Evolutionary conservation across 106 monocot genomes (phyloP).

Genomic region (Dioscorea dumetorum): DNA sequence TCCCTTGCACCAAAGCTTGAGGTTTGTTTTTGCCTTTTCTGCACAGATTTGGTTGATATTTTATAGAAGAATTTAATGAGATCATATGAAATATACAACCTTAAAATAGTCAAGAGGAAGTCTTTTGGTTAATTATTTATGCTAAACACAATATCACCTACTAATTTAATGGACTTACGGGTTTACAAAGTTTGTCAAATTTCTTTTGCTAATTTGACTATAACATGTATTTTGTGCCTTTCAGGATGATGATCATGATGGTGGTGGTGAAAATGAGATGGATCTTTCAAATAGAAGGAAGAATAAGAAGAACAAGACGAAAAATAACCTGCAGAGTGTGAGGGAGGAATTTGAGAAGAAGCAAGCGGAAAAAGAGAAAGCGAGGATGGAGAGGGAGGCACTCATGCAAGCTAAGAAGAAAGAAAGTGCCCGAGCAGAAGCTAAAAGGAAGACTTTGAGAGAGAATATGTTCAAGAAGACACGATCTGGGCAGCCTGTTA

Average conservation of each 20-base stretch:
- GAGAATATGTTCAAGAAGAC: slow-evolving; percentile 88
- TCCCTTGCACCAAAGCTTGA: slow-evolving; percentile 12
- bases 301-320: slow-evolving; percentile 38
- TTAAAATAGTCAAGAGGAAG: background rate
- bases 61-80: background rate
- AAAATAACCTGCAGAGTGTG: slow-evolving; percentile 32
- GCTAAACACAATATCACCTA: background rate
- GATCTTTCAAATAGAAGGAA: slow-evolving; percentile 1
- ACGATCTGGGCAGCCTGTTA: slow-evolving; percentile 79
- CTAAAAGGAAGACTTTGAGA: slow-evolving; percentile 37
- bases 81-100: background rate
- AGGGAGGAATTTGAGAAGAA: slow-evolving; percentile 69
- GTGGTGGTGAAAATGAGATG: background rate
- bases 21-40: slow-evolving; percentile 22
- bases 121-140: background rate
- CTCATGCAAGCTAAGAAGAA: slow-evolving; percentile 43
- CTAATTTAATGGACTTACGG: background rate
- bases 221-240: background rate
- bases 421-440: slow-evolving; percentile 48
- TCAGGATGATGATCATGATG: slow-evolving; percentile 17
- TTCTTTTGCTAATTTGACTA: background rate
- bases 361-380: slow-evolving; percentile 59
- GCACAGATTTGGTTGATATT: background rate
- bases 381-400: slow-evolving; percentile 56
- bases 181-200: too few relatives aligned